Evolutionary conservation across 2,329 filamentous ascomycete genomes (phyloP), one percentile per base, ranked within the genome.

Genomic region (Apiospora malaysiana): DNA sequence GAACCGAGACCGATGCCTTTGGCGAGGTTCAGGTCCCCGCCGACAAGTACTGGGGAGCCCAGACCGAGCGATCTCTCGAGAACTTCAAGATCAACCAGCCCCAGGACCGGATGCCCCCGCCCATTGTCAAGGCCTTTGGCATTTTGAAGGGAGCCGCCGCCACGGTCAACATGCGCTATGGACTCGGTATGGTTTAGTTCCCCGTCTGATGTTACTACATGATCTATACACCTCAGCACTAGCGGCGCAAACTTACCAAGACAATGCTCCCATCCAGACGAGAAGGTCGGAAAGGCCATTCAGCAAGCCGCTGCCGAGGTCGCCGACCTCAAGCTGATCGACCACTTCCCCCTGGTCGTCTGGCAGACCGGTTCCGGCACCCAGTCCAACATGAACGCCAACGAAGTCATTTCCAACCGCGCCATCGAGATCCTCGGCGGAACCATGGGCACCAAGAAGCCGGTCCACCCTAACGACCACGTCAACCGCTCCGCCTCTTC

Each of bases 81-180:
- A 99, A 99, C 88, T 99, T 99, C 89, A 93, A 92, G 83, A 98
- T 99, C 90, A 98, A 98, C 86, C 96, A 98, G 88, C 96, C 96
- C 72, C 94, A 97, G 85, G 96, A 99, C 82, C 94, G 96, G 82
- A 98, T 98, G 95, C 96, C 96, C 67, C 92, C 94, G 75, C 93
- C 95, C 65, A 92, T 99, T 77, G 87, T 98, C 79, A 92, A 91
- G 83, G 96, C 96, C 8, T 98, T 99, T 82, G 96, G 96, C 81
- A 97, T 98, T 78, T 88, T 99, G 75, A 99, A 99, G 90, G 95
- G 95, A 75, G 96, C 96, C 71, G 96, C 96, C 63, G 96, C 96
- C 66, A 94, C 92, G 9, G 96, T 98, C 74, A 99, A 99, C 86
- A 94, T 97, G 90, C 91, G 91, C 82, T 98, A 89, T 83, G 96